Evolutionary conservation across 2,329 filamentous ascomycete genomes (phyloP), one percentile per base, ranked within the genome.

Genomic region (Talaromyces sp.): DNA sequence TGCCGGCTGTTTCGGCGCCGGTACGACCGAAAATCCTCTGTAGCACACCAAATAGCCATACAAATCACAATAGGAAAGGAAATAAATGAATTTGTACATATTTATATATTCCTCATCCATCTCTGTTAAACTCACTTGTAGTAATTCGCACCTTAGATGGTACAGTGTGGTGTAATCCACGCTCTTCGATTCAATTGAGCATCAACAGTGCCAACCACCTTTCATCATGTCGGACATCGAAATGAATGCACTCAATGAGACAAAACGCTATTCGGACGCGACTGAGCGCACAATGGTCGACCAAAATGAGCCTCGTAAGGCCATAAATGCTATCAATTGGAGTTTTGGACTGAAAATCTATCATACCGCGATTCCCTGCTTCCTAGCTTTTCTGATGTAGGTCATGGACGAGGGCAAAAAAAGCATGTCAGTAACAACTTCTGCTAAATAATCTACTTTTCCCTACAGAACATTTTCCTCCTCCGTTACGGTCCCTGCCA

Each of bases 351-450:
- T 61, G 61, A 69, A 68, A 52, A 52, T 69, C 22, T 69, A 67
- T 66, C 68, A 69, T 58, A 68, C 67, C 35, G 60, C 60, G 19
- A 67, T 68, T 13, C 63, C 65, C 35, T 67, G 68, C 57, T 62
- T 67, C 63, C 54, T 69, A 27, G 47, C 58, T 10, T 69, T 69
- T 62, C 62, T 66, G 57, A 66, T 67, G 68, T 69, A 64, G 13
- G 68, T 66, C 6, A 37, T 37, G 35, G 56, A 45, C 22, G n/a
- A 64, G 22, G 27, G 27, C 27, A 1, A 5, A 33, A 52, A 50
- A n/a, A 11, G 47, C 45, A 54, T 50, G 14, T 16, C 52, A 45
- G 47, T 22, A 19, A 2, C 33, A 37, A 56, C 64, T 24, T 37
- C 19, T 68, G 47, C 60, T 64, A 33, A 68, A 60, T 37, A 47